A percentile compares a stretch with the other conserved stretches of the same genome.
These are phyloP conservation scores for Vanrija sp. DNA, from an alignment of 1,284 basidiomycete species.

Conservation along the genomic window DNA sequence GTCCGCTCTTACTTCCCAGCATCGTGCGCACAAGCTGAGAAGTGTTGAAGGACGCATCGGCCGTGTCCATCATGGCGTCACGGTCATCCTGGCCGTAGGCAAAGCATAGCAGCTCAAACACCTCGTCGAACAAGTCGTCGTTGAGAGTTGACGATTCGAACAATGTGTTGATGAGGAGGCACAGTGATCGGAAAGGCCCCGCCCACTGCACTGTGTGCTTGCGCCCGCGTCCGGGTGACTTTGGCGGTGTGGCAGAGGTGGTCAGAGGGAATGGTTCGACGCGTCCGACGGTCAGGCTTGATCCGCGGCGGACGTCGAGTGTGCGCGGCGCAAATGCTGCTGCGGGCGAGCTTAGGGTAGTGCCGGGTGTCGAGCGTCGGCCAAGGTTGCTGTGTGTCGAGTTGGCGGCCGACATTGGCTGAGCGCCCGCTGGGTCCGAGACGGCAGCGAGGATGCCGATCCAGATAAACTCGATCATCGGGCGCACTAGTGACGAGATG, in stretches of 20 bases:
- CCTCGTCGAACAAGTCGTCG: constrained; percentile 33
- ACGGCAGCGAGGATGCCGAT: constrained; percentile 25
- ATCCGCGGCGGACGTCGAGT: constrained; percentile 1
- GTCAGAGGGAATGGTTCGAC: constrained; percentile 12
- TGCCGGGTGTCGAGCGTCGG: neutral
- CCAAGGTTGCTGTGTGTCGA: neutral
- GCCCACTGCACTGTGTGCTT: constrained; percentile 20
- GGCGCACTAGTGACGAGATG: constrained; percentile 30
- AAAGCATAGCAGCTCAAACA: constrained; percentile 36
- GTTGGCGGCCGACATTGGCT: neutral
- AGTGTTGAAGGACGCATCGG: constrained; percentile 14
- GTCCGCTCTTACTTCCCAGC: constrained; percentile 31
- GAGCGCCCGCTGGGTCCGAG: neutral
- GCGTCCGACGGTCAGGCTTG: constrained; percentile 13
- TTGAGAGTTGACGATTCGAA: constrained; percentile 29
- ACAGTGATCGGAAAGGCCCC: constrained; percentile 24
- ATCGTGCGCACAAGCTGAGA: constrained; percentile 29
- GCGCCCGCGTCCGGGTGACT: constrained; percentile 8
- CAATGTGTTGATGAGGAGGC: constrained; percentile 27
- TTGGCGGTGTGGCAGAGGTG: constrained; percentile 9
- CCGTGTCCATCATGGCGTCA: constrained; percentile 22
- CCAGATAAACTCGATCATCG: constrained; percentile 35
- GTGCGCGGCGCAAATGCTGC: neutral
- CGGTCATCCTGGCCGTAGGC: constrained; percentile 35
- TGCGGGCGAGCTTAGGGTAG: neutral